A percentile compares a stretch with the other conserved stretches of the same genome.
These are phyloP conservation scores for Knoxia roxburghii DNA, from an alignment of 257 asterid species.

Conservation along the genomic window DNA sequence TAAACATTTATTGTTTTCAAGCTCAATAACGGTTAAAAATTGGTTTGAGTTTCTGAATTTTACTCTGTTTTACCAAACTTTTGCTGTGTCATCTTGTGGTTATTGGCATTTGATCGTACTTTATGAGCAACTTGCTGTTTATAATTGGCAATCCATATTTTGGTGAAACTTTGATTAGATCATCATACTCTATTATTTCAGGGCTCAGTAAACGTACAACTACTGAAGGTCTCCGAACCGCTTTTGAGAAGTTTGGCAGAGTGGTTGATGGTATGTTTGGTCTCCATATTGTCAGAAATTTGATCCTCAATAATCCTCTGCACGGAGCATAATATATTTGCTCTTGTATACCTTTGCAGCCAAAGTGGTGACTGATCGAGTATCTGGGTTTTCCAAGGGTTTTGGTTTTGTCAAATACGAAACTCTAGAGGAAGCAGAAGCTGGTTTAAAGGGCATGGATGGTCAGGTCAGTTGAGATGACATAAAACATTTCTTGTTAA, in stretches of 20 bases:
- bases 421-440: constrained; percentile 57
- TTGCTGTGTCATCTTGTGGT: neutral
- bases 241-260: constrained; percentile 73
- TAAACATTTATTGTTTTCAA: too few relatives aligned
- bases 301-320: neutral
- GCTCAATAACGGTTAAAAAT: neutral
- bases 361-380: constrained; percentile 74
- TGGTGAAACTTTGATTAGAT: neutral
- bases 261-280: constrained; percentile 52
- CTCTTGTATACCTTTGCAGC: constrained; percentile 48
- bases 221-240: constrained; percentile 63
- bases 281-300: neutral
- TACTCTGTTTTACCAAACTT: neutral
- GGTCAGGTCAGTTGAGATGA: constrained; percentile 53
- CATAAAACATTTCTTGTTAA: neutral
- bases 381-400: constrained; percentile 80
- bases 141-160: neutral
- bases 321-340: neutral
- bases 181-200: constrained; percentile 28
- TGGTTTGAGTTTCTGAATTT: too few relatives aligned
- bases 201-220: constrained; percentile 95
- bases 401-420: constrained; percentile 76
- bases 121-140: neutral
- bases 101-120: neutral
- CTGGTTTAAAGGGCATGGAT: constrained; percentile 82